Evolutionary conservation across 345 rosid genomes (phyloP).

Genomic region (Populus euphratica): DNA sequence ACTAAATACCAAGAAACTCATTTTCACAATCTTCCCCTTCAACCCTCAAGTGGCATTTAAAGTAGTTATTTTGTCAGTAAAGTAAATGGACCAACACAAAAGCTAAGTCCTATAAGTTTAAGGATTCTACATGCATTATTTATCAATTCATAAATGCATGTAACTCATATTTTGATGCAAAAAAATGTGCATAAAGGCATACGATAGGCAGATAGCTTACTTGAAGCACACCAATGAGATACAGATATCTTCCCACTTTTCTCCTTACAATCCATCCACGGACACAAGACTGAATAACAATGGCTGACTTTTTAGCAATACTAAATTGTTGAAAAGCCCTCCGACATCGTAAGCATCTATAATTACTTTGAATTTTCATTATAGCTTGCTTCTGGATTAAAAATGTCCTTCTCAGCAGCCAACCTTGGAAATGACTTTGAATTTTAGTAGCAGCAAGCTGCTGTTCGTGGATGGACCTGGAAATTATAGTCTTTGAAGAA

Average conservation of each 20-base stretch:
- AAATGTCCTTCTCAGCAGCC: slow-evolving; percentile 45
- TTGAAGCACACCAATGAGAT: slow-evolving; percentile 48
- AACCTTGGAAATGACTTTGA: slow-evolving; percentile 43
- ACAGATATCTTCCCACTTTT: slow-evolving; percentile 22
- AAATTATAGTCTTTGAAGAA: slow-evolving; percentile 43
- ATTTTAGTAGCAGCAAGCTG: slow-evolving; percentile 46
- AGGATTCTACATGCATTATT: no score
- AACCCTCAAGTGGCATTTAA: background rate
- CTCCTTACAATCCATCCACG: slow-evolving; percentile 59
- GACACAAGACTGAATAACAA: slow-evolving; percentile 51
- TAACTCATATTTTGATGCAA: no score
- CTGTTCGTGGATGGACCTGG: slow-evolving; percentile 22
- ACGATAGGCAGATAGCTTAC: slow-evolving; percentile 35
- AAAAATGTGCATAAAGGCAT: background rate
- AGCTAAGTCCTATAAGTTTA: no score
- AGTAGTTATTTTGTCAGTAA: background rate
- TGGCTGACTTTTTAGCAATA: slow-evolving; percentile 42
- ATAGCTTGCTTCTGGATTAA: slow-evolving; percentile 35
- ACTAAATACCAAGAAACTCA: no score
- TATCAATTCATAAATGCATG: no score
- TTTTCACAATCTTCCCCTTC: background rate
- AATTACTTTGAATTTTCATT: slow-evolving; percentile 38
- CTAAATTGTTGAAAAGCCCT: slow-evolving; percentile 31
- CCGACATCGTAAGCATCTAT: slow-evolving; percentile 28
- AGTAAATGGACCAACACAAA: background rate